Evolutionary conservation across 345 rosid species (phyloP), one percentile per base, ranked within the genome.

Genomic region (Corchorus olitorius): DNA sequence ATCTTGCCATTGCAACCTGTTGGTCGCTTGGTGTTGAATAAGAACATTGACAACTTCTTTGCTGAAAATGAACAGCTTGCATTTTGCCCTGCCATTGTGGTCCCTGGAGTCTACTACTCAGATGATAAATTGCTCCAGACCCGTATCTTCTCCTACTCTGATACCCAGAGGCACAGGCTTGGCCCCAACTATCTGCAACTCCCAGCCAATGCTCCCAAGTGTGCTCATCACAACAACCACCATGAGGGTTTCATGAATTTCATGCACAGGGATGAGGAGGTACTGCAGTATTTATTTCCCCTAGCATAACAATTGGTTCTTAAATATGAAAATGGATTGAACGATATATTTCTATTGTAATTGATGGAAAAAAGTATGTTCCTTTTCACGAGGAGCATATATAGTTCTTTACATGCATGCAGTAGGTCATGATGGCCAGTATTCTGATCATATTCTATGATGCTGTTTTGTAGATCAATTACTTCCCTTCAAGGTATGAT

Each of bases 121-220:
- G 88, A 96, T 77, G 99, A 96, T 81, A 96, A 96, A 78, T 66
- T 92, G 66, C 98, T 96, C 69, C 99, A 94, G 88, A 85, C 86
- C 79, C 83, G 98, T 20, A 79, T 94, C 82, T 96, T 96, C 77
- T 88, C 99, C 15, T 96, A 96, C 71, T 22, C 94, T 27, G 99
- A 96, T 82, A 96, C 98, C 52, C 99, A 96, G 83, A 91, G 99
- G 81, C 97, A 96, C 84, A 97, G 99, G 49, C 98, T 96, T 61
- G 98, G 98, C 78, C 99, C 99, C 34, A 96, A 94, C 89, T 96
- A 96, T 83, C 86, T 96, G 75, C 98, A 89, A 65, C 91, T 96
- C 55, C 99, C 99, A 8, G 97, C 78, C 62, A 96, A 96, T 90
- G 94, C 99, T 62, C 97, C 99, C 66, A 94, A 96, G 82, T 92